These are phyloP conservation scores for Myxozyma sirexii DNA, from an alignment of 805 yeast genomes.

Conservation along the genomic window DNA sequence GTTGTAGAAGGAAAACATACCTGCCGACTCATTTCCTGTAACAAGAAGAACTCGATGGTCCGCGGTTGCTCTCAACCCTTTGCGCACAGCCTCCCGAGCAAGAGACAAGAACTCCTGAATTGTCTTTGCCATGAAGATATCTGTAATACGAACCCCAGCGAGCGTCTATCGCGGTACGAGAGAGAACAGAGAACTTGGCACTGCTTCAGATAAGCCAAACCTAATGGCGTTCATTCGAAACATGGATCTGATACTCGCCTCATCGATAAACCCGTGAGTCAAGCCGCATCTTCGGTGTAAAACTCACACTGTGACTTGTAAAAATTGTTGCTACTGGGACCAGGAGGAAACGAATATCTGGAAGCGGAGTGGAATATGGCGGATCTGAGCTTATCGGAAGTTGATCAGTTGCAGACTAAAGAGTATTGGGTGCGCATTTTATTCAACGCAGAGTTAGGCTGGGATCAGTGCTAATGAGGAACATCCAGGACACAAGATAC, in stretches of 20 bases:
- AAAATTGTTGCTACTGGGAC: too few species aligned
- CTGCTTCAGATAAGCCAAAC: too few species aligned
- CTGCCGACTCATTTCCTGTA: constrained; percentile 83
- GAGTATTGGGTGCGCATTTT: constrained; percentile 36
- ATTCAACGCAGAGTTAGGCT: too few species aligned
- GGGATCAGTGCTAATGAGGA: too few species aligned
- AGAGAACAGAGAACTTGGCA: too few species aligned
- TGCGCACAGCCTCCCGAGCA: constrained; percentile 21
- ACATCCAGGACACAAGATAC: constrained; percentile 34
- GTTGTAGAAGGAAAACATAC: constrained; percentile 29
- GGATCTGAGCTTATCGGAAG: constrained; percentile 34
- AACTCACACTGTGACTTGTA: too few species aligned
- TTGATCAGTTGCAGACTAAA: constrained; percentile 36
- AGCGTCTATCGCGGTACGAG: too few species aligned
- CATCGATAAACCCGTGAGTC: not conserved
- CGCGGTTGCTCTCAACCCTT: constrained; percentile 8
- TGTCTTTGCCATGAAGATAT: constrained; percentile 1
- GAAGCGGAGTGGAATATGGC: too few species aligned
- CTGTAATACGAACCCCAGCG: too few species aligned
- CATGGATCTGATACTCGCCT: too few species aligned
- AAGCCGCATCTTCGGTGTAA: too few species aligned
- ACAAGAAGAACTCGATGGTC: constrained; percentile 46
- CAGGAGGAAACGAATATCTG: too few species aligned
- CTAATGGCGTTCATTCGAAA: not conserved
- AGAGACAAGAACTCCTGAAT: constrained; percentile 23